Evolutionary conservation across 1,284 basidiomycete genomes (phyloP), one percentile per base, ranked within the genome.

Genomic region (Xanthoconium separans): DNA sequence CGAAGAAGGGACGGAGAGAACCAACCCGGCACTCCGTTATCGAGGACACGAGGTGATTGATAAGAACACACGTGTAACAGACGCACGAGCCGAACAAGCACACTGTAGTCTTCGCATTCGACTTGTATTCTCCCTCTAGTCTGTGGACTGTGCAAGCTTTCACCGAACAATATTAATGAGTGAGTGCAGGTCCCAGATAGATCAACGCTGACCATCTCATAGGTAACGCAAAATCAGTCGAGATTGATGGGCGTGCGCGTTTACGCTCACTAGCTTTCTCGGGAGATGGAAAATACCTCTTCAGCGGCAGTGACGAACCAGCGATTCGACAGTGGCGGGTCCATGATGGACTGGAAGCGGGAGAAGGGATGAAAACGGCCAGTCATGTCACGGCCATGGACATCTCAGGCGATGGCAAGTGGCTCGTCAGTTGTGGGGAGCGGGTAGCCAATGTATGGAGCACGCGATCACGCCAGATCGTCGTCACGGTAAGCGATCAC

Each of bases 241-340:
- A 53, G 13, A 33, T 54, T 3, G 18, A 37, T 7, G 44, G 16
- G 16, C 20, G 24, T 13, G 6, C 4, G 2, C 8, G 10, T 13
- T 6, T 31, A 16, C 27, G 24, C 10, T 9, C 33, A 1, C 39
- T 54, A 27, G 27, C 37, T 20, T 54, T 54, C 51, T 37, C 54
- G 31, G 31, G 27, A 8, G 44, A 42, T 31, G 39, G 37, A 2
- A 31, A n/a, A 9, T 7, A 42, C 20, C 22, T 54, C 4, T 15
- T 54, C 22, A 44, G 50, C 6, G 52, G 51, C 43, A 24, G 49
- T 3, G 49, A 40, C 6, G 36, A 53, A 16, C 16, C 10, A 3
- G 20, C 18, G 22, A 53, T 53, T 7, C 30, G 50, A 12, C 52
- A 53, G 12, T 54, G 52, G 52, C 20, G 49, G 5, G 11, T 43